Evolutionary conservation across 805 yeast species (phyloP), one percentile per base, ranked within the genome.

Genomic region (Debaryomyces hansenii): DNA sequence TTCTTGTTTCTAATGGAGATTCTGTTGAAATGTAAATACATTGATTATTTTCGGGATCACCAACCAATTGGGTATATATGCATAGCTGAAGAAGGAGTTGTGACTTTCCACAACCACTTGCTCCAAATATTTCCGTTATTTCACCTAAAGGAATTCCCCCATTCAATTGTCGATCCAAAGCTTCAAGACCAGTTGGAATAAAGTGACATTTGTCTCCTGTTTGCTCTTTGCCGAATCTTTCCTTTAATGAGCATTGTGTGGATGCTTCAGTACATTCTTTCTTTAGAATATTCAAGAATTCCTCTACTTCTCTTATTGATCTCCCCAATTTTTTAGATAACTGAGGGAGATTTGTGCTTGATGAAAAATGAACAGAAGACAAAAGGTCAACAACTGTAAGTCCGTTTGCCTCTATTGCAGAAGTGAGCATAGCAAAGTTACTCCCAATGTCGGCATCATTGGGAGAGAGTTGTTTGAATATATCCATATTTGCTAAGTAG

Each of bases 61-160:
- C 14, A n/a, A 39, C 12, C 10, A 49, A 15, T 52, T 84, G 90
- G 10, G 84, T 80, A 2, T 82, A 67, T 3, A 82, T 67, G 1
- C 86, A 73, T 42, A 90, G 56, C 52, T 85, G 92, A 69, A 84
- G 75, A 20, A 87, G 66, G 4, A 91, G 66, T 54, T 91, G 95
- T 0, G 97, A 84, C 58, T 92, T 92, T 0, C 97, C 98, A 0
- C 87, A 77, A 0, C 95, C 87, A 42, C 95, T 82, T 20, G 85
- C 86, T 0, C 98, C 98, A 54, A 82, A 83, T 3, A 92, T 60
- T 66, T 91, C 98, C 0, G 90, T 83, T 7, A 69, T 48, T 35
- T 62, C 62, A 3, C 70, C 70, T 5, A 54, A 7, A 0, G 63
- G 62, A 4, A 67, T 50, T 3, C 72, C 72, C 3, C 72, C 71